phyloP scores from a whole-genome alignment of 345 rosid species.

The Cardamine resedifolia region DNA sequence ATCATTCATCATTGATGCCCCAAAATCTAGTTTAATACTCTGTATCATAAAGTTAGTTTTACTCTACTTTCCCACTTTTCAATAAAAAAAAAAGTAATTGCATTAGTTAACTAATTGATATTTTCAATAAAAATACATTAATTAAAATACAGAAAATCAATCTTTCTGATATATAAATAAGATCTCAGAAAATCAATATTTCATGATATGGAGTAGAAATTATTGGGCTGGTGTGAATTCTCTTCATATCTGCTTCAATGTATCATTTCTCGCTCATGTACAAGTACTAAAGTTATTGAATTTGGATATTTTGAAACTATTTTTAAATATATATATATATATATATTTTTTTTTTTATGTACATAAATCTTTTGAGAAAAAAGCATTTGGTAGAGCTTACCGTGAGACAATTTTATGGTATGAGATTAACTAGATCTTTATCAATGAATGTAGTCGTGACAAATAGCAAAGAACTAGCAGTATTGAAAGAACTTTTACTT shows the following conservation, averaged over 20 bases:
- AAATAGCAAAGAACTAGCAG: constrained; percentile 12
- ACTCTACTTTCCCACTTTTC: no score
- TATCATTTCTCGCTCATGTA: constrained; percentile 24
- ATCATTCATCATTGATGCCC: constrained; percentile 3
- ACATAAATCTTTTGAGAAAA: not conserved
- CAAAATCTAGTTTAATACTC: not conserved
- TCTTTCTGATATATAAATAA: no score
- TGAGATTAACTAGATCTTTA: not conserved
- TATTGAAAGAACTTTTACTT: constrained; percentile 3
- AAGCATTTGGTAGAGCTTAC: not conserved
- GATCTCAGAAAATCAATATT: no score
- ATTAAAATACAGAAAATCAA: no score
- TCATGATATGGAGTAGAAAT: no score
- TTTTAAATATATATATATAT: no score
- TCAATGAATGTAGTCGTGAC: not conserved
- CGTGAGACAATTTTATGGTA: not conserved
- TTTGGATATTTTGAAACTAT: not conserved
- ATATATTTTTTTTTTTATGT: no score
- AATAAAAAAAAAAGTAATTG: no score
- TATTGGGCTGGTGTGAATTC: not conserved
- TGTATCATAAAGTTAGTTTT: no score
- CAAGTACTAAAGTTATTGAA: not conserved
- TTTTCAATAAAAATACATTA: no score
- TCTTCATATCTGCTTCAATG: not conserved
- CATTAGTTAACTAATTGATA: no score